Conservation (phyloP, 2,329 filamentous ascomycete species). For the Phialocephala subalpina region DNA sequence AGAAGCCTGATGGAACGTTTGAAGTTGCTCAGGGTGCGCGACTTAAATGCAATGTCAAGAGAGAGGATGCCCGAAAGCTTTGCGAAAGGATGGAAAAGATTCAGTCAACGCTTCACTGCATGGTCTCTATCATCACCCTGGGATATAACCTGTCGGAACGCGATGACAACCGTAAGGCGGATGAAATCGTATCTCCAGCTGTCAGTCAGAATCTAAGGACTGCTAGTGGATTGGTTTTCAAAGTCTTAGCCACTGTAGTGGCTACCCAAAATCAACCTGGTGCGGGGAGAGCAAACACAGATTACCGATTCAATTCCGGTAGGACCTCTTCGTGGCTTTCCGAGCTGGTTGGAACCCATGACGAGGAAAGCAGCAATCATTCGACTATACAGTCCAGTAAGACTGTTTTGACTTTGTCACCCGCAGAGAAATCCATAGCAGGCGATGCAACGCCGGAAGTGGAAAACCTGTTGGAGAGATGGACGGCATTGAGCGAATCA, state of each 20-base stretch:
- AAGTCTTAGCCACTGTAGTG: no score
- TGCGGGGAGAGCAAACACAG: not conserved
- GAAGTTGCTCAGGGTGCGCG: not conserved
- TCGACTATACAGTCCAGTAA: not conserved
- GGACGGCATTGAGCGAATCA: not conserved
- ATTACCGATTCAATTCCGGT: not conserved
- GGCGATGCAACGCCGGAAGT: not conserved
- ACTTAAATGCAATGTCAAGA: not conserved
- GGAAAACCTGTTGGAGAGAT: not conserved
- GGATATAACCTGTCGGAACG: not conserved
- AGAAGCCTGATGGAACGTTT: not conserved
- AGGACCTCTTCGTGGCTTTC: not conserved
- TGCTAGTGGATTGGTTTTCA: not conserved
- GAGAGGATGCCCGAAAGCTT: not conserved
- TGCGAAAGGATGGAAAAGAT: constrained; percentile 1
- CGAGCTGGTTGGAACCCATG: not conserved
- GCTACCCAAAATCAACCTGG: not conserved
- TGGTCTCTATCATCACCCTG: not conserved
- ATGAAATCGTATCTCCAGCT: not conserved
- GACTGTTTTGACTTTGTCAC: not conserved
- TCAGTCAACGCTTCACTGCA: not conserved
- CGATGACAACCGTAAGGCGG: not conserved
- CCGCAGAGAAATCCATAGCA: not conserved
- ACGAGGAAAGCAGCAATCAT: not conserved
- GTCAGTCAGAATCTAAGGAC: not conserved